Evolutionary conservation across 805 yeast genomes (phyloP), one percentile per base, ranked within the genome.

Genomic region (Candida ipomoeae): DNA sequence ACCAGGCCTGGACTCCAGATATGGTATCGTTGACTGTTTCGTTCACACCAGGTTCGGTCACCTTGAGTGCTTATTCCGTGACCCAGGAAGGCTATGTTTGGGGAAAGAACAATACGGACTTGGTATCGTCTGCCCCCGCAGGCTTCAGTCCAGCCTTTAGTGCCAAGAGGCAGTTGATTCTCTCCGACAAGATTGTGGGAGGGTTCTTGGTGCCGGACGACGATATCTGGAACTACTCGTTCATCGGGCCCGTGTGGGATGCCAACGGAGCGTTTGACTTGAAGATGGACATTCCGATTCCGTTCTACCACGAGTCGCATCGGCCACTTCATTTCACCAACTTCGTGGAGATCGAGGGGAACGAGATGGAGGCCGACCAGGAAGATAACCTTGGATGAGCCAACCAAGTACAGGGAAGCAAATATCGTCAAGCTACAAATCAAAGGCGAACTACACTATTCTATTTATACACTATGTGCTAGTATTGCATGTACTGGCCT

Each of bases 221-320:
- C 32, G 83, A 82, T 50, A 64, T 89, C 31, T 94, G 99, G 99
- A 94, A 94, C 65, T 89, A 85, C 63, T 78, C 95, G 2, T 92
- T 94, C 60, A 78, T 89, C 70, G 94, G 97, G 1, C 84, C 94
- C 1, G 80, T 87, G 7, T 94, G 94, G 86, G 83, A 79, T 58
- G 71, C 82, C 5, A 77, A 78, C n/a, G 65, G 80, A 42, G 74
- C 71, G 6, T 89, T 78, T 59, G 82, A 74, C 13, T 63, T 90
- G 65, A 88, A 87, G 62, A 62, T 87, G 41, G 97, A 88, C 61
- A 71, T 82, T 15, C 99, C 99, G 2, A 59, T 85, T 35, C 81
- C 87, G 6, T 94, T 85, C 62, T 94, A 89, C 67, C 85, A 89
- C 62, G 96, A 87, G 58, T 63, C 81, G 34, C 99, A 94, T 62